Evolutionary conservation across 1,284 basidiomycete genomes (phyloP), one percentile per base, ranked within the genome.

Genomic region (Moesziomyces aphidis): DNA sequence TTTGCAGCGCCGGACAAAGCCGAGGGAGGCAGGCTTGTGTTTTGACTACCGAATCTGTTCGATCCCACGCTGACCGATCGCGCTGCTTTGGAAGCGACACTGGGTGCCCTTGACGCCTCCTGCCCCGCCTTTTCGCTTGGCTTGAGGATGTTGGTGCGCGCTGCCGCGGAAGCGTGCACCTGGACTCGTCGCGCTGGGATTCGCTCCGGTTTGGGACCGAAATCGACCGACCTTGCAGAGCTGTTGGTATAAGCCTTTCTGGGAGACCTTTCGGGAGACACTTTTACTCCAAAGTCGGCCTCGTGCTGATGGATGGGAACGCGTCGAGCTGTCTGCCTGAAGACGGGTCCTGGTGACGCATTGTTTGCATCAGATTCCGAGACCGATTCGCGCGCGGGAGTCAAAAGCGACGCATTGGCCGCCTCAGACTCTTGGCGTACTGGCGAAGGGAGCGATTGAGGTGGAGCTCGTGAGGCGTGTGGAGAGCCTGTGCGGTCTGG

Each of bases 291-390:
- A 42, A 73, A 73, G 9, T 73, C 71, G 24, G 65, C 71, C 43
- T 73, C 71, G 47, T 73, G 71, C 71, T 73, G 71, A 22, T 69
- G 58, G 11, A 73, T 55, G 5, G 71, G 71, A 4, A 73, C 71
- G 13, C 71, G 71, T n/a, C 65, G 54, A 31, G 71, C 71, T 2
- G 71, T 73, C 39, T 73, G 71, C 22, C 71, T 50, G 61, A 73
- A 73, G 53, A 61, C 34, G 19, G 61, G 71, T 43, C 58, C 61
- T 2, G 71, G 71, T n/a, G 71, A 61, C 15, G 55, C 67, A 10
- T 46, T 31, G 11, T 64, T 70, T 39, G 28, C 23, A 7, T 57
- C 54, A 10, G 54, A 31, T 5, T 4, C 10, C 1, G 28, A 24
- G 21, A 47, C 10, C 1, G 50, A 43, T 10, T 42, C 39, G 39